These are phyloP conservation scores for Manihot esculenta DNA, from an alignment of 441 rosid species.

Conservation along the genomic window DNA sequence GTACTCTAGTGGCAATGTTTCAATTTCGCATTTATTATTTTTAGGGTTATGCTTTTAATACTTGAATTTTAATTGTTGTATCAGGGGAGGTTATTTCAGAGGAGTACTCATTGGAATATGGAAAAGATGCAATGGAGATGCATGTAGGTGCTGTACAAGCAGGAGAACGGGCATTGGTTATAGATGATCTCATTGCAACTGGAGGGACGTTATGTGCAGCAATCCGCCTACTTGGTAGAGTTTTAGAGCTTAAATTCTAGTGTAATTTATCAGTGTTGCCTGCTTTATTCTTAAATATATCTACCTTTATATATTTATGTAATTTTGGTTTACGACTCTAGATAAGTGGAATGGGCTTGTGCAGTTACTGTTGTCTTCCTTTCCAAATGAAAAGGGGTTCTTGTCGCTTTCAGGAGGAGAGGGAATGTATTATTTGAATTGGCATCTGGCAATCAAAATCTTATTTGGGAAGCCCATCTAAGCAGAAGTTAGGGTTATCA, in stretches of 20 bases:
- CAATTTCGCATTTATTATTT: not conserved
- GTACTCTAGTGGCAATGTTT: not conserved
- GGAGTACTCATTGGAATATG: slow-evolving; percentile 92
- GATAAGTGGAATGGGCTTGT: not conserved
- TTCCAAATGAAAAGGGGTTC: not conserved
- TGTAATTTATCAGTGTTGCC: not conserved
- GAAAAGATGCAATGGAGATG: slow-evolving; percentile 91
- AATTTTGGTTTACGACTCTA: not conserved
- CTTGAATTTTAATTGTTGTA: slow-evolving; percentile 16
- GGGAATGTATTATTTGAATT: not conserved
- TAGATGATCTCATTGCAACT: slow-evolving; percentile 93
- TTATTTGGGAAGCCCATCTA: not conserved
- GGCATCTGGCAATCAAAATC: not conserved
- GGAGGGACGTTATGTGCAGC: slow-evolving; percentile 96
- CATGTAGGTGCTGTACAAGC: slow-evolving; percentile 91
- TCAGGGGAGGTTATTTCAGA: slow-evolving; percentile 84
- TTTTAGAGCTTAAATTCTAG: slow-evolving; percentile 8
- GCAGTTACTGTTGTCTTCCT: not conserved
- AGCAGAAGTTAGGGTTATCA: not conserved
- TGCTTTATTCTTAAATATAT: slow-evolving; percentile 1
- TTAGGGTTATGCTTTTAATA: slow-evolving; percentile 10
- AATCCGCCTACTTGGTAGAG: slow-evolving; percentile 79
- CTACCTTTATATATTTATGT: not conserved
- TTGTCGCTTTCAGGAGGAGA: not conserved
- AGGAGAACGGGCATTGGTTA: slow-evolving; percentile 78